These are phyloP conservation scores for Penicillium brasilianum DNA, from an alignment of 2,329 filamentous ascomycete genomes.

Conservation along the genomic window DNA sequence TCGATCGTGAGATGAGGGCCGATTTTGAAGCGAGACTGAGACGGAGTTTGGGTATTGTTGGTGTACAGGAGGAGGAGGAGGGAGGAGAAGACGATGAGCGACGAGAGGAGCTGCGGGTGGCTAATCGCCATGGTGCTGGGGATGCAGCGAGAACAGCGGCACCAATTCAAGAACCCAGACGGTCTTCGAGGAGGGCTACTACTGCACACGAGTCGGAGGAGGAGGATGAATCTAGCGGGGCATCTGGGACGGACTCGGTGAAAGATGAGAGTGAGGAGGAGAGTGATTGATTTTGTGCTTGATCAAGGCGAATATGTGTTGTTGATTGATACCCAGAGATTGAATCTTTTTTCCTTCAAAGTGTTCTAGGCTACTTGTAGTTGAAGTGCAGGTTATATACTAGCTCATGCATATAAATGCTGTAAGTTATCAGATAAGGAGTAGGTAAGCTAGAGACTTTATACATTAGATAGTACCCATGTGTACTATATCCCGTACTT, in stretches of 20 bases:
- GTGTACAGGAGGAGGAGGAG: conserved; percentile 8
- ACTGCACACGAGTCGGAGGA: conserved; percentile 14
- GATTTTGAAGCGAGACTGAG: conserved; percentile 66
- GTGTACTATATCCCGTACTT: too few species aligned
- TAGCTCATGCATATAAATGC: too few species aligned
- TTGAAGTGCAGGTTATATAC: too few species aligned
- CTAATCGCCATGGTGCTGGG: background rate
- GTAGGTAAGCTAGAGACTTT: too few species aligned
- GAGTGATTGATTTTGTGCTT: conserved; percentile 1
- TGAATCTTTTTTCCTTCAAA: background rate
- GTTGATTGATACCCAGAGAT: conserved; percentile 13
- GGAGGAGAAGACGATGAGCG: background rate
- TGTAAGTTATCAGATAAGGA: too few species aligned
- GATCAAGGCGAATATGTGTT: background rate
- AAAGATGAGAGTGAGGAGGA: conserved; percentile 12
- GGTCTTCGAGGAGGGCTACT: conserved; percentile 21
- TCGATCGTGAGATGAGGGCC: conserved; percentile 22
- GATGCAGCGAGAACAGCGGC: background rate
- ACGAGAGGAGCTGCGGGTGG: background rate
- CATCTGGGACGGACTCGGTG: background rate
- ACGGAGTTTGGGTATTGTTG: conserved; percentile 63
- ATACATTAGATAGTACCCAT: too few species aligned
- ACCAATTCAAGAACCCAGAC: conserved; percentile 11
- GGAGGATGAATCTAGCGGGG: background rate
- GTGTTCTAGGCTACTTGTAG: too few species aligned